Percentiles rank a stretch among this genome's conserved stretches.
Conservation (phyloP, 306 rosid genomes). For the Prunus salicina region DNA sequence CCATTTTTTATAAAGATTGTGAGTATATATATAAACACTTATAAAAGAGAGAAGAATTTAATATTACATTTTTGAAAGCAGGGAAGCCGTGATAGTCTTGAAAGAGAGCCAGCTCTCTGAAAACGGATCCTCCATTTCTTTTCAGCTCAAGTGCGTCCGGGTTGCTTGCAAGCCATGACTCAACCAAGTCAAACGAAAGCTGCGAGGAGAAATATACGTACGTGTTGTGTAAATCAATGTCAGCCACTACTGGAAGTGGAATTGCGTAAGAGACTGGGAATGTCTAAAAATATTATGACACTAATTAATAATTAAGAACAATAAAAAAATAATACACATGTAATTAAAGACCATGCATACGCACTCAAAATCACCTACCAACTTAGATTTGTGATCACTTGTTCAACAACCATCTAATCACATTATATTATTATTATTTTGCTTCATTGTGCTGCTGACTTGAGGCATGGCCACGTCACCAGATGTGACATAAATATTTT, state of each 20-base stretch:
- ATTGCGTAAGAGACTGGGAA: background rate
- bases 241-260: background rate
- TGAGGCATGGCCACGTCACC: background rate
- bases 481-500: background rate
- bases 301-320: background rate
- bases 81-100: conserved; percentile 90
- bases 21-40: background rate
- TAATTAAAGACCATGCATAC: background rate
- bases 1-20: background rate
- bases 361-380: background rate
- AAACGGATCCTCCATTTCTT: conserved; percentile 51
- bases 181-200: conserved; percentile 71
- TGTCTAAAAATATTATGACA: background rate
- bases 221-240: background rate
- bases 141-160: conserved; percentile 50
- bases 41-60: too few relatives aligned
- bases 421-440: background rate
- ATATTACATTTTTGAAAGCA: conserved; percentile 56
- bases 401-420: background rate
- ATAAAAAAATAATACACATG: background rate
- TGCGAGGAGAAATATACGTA: conserved; percentile 18
- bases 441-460: background rate
- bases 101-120: conserved; percentile 77
- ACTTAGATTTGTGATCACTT: background rate
- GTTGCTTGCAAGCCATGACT: conserved; percentile 62